Conservation (phyloP, 2,329 filamentous ascomycete genomes). For the Fusarium sp. region DNA sequence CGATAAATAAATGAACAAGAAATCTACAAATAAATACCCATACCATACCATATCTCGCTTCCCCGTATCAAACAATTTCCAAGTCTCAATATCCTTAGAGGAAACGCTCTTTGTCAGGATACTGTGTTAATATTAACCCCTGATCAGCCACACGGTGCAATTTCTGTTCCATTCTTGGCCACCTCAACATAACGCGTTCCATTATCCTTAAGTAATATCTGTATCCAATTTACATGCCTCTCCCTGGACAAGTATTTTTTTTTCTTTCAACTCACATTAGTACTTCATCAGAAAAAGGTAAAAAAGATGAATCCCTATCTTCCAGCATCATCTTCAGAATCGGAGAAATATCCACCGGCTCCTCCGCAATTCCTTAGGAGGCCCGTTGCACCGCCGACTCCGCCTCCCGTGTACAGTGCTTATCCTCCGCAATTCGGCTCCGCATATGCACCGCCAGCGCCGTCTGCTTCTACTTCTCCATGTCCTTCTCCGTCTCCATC, state of each 20-base stretch:
- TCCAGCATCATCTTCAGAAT: conserved; percentile 2
- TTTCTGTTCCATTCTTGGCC: conserved; percentile 33
- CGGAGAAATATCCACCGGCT: conserved; percentile 29
- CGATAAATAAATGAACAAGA: neutral
- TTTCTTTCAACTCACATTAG: neutral
- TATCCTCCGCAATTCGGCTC: conserved; percentile 12
- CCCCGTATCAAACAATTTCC: neutral
- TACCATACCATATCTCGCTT: neutral
- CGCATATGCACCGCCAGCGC: conserved; percentile 3
- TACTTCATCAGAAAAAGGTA: neutral
- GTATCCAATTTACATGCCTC: neutral
- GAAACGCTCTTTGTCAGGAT: conserved; percentile 15
- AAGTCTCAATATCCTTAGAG: neutral
- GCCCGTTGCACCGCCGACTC: conserved; percentile 28
- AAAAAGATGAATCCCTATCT: conserved; percentile 17
- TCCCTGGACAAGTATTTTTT: conserved; percentile 17
- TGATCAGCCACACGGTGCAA: conserved; percentile 38
- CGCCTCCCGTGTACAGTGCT: conserved; percentile 33
- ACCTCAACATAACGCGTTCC: conserved; percentile 4
- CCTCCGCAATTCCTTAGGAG: conserved; percentile 24
- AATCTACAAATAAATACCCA: conserved; percentile 20
- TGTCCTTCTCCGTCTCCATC: conserved; percentile 14
- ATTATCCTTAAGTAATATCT: neutral
- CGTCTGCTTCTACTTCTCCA: neutral
- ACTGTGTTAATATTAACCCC: conserved; percentile 31